These are phyloP conservation scores for Melanopsichium pennsylvanicum DNA, from an alignment of 1,284 basidiomycete species.

Conservation along the genomic window DNA sequence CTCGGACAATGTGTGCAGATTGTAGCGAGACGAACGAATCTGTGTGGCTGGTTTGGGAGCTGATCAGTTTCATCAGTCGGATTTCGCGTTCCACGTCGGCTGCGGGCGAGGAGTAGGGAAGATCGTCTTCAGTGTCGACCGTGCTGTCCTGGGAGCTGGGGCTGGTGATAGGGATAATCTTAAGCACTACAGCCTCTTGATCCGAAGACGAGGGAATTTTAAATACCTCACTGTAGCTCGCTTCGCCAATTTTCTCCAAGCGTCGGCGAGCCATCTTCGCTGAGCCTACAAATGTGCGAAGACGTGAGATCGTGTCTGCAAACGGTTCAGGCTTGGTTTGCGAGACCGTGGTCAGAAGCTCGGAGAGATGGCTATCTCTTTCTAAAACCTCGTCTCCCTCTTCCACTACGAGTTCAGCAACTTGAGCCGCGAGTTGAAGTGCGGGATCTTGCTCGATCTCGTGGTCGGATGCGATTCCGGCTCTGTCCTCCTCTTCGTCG, in stretches of 20 bases:
- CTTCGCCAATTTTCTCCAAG: constrained; percentile 85
- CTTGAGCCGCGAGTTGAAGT: constrained; percentile 11
- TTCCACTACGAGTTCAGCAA: constrained; percentile 11
- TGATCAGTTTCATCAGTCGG: constrained; percentile 79
- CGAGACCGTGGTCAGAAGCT: constrained; percentile 24
- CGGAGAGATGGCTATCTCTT: not conserved
- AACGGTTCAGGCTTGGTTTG: constrained; percentile 22
- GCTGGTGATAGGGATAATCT: constrained; percentile 75
- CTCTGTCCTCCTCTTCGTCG: constrained; percentile 14
- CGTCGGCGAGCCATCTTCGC: constrained; percentile 7
- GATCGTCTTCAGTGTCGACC: constrained; percentile 27
- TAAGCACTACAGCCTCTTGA: constrained; percentile 65
- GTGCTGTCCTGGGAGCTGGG: constrained; percentile 43
- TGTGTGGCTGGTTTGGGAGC: constrained; percentile 6
- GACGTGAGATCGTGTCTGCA: constrained; percentile 3
- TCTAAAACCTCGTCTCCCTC: not conserved
- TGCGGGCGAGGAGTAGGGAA: constrained; percentile 68
- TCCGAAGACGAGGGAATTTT: no score
- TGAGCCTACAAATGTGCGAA: not conserved
- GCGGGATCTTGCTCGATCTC: constrained; percentile 21
- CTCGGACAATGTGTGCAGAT: constrained; percentile 81
- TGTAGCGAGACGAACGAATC: constrained; percentile 28
- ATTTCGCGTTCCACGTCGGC: constrained; percentile 86
- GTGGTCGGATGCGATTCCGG: constrained; percentile 12
- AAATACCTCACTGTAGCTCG: constrained; percentile 97